Percentiles rank a stretch among this genome's conserved stretches.
Evolutionary conservation across 192 early-diverging fungal species (phyloP).

Genomic region (Podila epicladia): DNA sequence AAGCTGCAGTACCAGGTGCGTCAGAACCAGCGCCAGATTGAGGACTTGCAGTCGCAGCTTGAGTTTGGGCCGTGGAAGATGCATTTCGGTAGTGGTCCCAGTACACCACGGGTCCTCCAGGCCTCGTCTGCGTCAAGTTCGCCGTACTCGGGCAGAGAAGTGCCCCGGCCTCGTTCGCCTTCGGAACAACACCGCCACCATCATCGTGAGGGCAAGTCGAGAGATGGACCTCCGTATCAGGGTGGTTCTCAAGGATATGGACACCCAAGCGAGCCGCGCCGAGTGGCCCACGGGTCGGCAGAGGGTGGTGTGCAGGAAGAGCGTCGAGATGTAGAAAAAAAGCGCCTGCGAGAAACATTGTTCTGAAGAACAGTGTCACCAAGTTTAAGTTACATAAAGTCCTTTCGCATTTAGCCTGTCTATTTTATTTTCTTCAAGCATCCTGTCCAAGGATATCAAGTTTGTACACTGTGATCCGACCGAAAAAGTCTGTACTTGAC

Average conservation of each 20-base stretch:
- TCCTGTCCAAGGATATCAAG: conserved; percentile 69
- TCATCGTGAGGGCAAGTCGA: too few species aligned
- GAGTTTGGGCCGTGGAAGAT: not conserved
- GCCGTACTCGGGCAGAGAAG: too few species aligned
- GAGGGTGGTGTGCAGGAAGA: not conserved
- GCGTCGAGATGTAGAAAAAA: not conserved
- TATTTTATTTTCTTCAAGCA: conserved; percentile 13
- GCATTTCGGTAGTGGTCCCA: not conserved
- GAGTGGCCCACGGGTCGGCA: not conserved
- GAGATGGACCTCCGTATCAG: not conserved
- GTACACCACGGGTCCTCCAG: not conserved
- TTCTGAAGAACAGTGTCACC: not conserved
- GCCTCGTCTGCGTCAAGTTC: not conserved
- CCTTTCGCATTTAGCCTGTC: not conserved
- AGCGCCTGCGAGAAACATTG: not conserved
- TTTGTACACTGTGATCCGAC: conserved; percentile 81
- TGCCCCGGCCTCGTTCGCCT: too few species aligned
- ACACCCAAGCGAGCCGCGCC: not conserved
- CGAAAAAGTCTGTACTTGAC: conserved; percentile 87
- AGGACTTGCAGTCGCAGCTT: conserved; percentile 14
- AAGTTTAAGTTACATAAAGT: not conserved
- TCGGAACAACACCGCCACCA: too few species aligned
- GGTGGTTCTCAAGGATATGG: not conserved
- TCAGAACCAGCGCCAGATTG: conserved; percentile 20
- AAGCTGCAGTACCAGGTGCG: conserved; percentile 20